phyloP scores from a whole-genome alignment of 108 stramenopile genomes.

The Pseudonitzschia delicatissima region DNA sequence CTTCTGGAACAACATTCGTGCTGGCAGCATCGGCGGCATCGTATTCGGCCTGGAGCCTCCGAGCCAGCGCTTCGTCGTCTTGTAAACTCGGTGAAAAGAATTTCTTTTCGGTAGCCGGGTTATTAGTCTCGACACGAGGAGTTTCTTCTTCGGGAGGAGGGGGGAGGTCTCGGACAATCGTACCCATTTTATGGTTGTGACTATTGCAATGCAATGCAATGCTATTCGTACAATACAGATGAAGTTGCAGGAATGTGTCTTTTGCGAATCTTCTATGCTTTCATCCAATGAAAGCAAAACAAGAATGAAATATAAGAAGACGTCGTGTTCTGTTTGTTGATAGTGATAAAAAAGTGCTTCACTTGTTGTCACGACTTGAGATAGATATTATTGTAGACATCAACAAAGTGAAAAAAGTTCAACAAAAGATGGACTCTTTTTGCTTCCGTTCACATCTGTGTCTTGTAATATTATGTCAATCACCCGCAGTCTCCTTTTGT shows the following conservation, averaged over 20 bases:
- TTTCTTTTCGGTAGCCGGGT: background rate
- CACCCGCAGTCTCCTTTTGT: too few relatives aligned
- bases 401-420: too few relatives aligned
- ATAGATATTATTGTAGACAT: too few relatives aligned
- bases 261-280: background rate
- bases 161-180: background rate
- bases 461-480: too few relatives aligned
- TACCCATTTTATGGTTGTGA: background rate
- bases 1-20: too few relatives aligned
- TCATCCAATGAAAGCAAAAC: background rate
- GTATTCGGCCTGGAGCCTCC: slow-evolving; percentile 10
- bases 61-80: slow-evolving; percentile 9
- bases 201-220: too few relatives aligned
- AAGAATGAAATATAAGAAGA: background rate
- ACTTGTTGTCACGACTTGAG: too few relatives aligned
- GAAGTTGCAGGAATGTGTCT: background rate
- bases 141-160: slow-evolving; percentile 9
- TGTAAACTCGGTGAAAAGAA: background rate
- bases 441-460: too few relatives aligned
- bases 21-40: background rate
- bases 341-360: too few relatives aligned
- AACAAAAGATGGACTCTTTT: too few relatives aligned
- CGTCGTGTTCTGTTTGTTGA: too few relatives aligned
- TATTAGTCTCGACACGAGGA: background rate
- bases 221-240: background rate